phyloP scores from a whole-genome alignment of 495 filamentous ascomycete genomes.

The Jackrogersella minutella region DNA sequence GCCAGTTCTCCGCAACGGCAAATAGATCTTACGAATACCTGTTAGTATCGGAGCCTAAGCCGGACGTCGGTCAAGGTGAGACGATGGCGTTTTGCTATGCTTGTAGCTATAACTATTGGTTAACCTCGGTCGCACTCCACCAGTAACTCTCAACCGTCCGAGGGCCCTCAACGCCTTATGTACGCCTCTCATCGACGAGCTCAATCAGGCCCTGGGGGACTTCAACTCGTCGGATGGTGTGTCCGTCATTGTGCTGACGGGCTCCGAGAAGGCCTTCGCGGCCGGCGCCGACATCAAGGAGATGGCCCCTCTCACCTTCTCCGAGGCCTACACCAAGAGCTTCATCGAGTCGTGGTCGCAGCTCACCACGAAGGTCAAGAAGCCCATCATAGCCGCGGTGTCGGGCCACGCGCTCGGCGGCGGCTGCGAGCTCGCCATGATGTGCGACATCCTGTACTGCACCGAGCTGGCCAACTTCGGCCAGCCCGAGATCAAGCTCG shows the following conservation, averaged over 20 bases:
- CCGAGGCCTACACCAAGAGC: slow-evolving; percentile 79
- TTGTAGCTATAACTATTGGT: not conserved
- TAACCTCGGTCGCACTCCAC: slow-evolving; percentile 17
- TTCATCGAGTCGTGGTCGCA: slow-evolving; percentile 95
- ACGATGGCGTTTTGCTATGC: not conserved
- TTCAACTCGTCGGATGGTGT: slow-evolving; percentile 75
- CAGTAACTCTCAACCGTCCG: slow-evolving; percentile 94
- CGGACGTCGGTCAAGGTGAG: slow-evolving; percentile 87
- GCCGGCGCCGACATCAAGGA: slow-evolving; percentile 99
- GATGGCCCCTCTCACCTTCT: slow-evolving; percentile 91
- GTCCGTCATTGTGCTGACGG: slow-evolving; percentile 84
- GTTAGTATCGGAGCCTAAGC: slow-evolving; percentile 79
- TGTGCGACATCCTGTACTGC: slow-evolving; percentile 95
- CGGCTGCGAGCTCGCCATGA: slow-evolving; percentile 97
- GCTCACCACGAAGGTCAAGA: slow-evolving; percentile 81
- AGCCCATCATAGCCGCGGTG: slow-evolving; percentile 91
- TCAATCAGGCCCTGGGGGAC: slow-evolving; percentile 80
- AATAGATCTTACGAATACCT: slow-evolving; percentile 77
- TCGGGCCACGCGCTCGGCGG: slow-evolving; percentile 94
- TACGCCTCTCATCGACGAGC: slow-evolving; percentile 84
- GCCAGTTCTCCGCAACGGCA: slow-evolving; percentile 65
- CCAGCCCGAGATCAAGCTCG: slow-evolving; percentile 95
- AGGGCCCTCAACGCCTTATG: slow-evolving; percentile 93
- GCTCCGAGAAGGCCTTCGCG: slow-evolving; percentile 87
- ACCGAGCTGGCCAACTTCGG: slow-evolving; percentile 84